Conservation (phyloP, 352 stramenopile species). For the Globisporangium solare region DNA sequence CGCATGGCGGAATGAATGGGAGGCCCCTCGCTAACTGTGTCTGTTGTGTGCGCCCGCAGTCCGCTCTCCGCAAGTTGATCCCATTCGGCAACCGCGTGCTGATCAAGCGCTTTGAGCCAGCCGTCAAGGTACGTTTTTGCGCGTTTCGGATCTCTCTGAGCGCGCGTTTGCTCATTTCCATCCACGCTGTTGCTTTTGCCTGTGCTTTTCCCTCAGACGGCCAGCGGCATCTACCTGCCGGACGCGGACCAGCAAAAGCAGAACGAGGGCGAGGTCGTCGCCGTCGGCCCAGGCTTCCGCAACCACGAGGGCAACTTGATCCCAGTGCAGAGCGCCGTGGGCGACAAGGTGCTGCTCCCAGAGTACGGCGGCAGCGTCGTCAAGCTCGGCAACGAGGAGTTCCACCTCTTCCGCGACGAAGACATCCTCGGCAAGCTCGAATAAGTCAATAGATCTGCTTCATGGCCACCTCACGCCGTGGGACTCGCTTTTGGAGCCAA, state of each 20-base stretch:
- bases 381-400: conserved; percentile 90
- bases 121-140: conserved; percentile 74
- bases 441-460: conserved; percentile 31
- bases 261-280: conserved; percentile 93
- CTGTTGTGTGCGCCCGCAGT: conserved; percentile 3
- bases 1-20: neutral
- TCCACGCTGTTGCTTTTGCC: neutral
- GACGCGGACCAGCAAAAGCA: conserved; percentile 90
- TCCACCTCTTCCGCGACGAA: conserved; percentile 94
- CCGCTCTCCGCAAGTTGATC: conserved; percentile 84
- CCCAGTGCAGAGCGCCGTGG: conserved; percentile 80
- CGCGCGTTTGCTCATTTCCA: neutral
- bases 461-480: neutral
- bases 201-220: conserved; percentile 46
- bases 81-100: conserved; percentile 95
- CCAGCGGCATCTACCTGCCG: conserved; percentile 93
- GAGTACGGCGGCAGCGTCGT: conserved; percentile 94
- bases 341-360: conserved; percentile 94
- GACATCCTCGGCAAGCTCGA: conserved; percentile 97
- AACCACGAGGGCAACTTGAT: conserved; percentile 88
- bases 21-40: too few species aligned
- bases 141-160: neutral
- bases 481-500: too few species aligned
- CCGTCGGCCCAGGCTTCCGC: conserved; percentile 90
- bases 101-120: conserved; percentile 89